Conservation (phyloP, 345 rosid species). For the Psidium guajava region DNA sequence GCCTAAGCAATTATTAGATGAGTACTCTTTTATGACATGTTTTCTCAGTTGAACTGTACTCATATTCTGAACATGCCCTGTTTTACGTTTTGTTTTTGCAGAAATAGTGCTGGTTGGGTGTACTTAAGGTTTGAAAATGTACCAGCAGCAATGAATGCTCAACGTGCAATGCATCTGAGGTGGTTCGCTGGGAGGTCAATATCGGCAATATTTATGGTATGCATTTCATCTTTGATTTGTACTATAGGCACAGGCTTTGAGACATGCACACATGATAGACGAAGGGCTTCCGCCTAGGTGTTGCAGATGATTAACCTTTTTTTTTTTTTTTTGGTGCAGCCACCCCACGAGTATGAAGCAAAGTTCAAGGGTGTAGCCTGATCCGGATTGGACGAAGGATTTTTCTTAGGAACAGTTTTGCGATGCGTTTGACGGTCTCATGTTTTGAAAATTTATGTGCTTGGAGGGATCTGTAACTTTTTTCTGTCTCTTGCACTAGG, state of each 20-base stretch:
- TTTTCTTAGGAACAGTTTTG: not conserved
- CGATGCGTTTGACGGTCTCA: not conserved
- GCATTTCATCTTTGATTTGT: not conserved
- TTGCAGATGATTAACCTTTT: not conserved
- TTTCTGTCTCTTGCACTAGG: not conserved
- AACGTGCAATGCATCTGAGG: constrained; percentile 82
- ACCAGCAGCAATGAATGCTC: constrained; percentile 56
- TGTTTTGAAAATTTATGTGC: not conserved
- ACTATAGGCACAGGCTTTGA: not conserved
- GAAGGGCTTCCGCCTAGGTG: not conserved
- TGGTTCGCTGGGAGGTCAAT: constrained; percentile 90
- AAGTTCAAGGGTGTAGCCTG: constrained; percentile 31
- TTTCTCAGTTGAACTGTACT: not conserved
- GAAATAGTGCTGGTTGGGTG: constrained; percentile 71
- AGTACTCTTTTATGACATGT: not conserved
- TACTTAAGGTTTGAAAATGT: constrained; percentile 59
- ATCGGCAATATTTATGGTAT: constrained; percentile 75
- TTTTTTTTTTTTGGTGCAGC: constrained; percentile 18
- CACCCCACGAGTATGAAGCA: constrained; percentile 53
- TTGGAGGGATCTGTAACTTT: not conserved
- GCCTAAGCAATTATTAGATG: not conserved
- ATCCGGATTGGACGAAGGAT: not conserved
- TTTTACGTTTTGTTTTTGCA: constrained; percentile 8
- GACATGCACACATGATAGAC: not conserved
- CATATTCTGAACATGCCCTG: not conserved